Base-by-base conservation (phyloP, 2,329 filamentous ascomycete genomes). In the Penicillium hesseltinei region DNA sequence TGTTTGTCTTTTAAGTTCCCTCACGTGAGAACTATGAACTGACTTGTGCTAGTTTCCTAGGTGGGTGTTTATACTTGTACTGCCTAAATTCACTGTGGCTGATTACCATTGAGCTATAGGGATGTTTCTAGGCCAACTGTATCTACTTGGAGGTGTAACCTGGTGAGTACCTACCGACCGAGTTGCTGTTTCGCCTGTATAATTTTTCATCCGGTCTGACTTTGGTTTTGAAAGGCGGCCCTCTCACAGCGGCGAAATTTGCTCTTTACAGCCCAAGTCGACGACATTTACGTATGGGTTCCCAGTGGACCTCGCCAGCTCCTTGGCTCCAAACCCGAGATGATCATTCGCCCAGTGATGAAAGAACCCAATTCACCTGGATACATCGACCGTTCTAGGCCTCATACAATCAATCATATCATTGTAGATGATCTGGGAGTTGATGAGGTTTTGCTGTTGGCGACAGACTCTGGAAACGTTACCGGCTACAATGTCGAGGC, bases 381-480 rank as follows among this genome's bases (percentile, higher is more conserved):
- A 6, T 80, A 81, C 56, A 77, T 90, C 31, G 81, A 87, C 56
- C 59, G 58, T 0, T 27, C 51, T 0, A 74, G 75, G 8, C 81
- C 83, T 1, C 88, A 92, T 69, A 80, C 82, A 31, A 81, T 90
- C 48, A 93, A 92, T 66, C 83, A 88, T 62, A 75, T 92, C 17
- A 78, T 88, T 11, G 80, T 89, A 27, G 88, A 88, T 17, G 82
- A 88, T 46, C 75, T 93, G 13, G 90, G 90, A 0, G 75, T 81
- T 7, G 78, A 88, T 50, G 90, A 94, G 71, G 82, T 92, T 31
- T 64, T 93, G 5, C 72, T 91, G 4, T 75, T 87, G 43, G 82
- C 80, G 36, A 90, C 84, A 57, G 90, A 93, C 64, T 88, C 91
- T 60, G 90, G 90, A 7, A 90, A 93, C 68, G 82, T 92, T 2